Conservation (phyloP, 2,329 filamentous ascomycete genomes). For the Fusarium pseudonygamai region DNA sequence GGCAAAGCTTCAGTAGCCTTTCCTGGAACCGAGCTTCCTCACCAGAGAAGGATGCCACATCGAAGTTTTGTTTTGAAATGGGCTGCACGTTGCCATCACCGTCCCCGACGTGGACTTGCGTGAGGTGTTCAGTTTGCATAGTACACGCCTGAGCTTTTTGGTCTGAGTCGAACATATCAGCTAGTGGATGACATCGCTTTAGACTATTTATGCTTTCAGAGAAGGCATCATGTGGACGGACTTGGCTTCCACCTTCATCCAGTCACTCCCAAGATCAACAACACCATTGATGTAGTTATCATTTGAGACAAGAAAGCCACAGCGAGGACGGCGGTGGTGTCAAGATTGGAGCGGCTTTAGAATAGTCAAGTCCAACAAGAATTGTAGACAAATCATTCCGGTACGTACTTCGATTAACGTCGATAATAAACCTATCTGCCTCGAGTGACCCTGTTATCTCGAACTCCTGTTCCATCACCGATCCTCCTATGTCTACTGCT, state of each 20-base stretch:
- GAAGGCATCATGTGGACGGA: not conserved
- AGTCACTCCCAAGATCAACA: rapidly evolving
- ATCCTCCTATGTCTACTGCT: not conserved
- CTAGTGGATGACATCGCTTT: not conserved
- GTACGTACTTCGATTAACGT: not conserved
- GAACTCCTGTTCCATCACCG: no score
- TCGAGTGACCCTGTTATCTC: not conserved
- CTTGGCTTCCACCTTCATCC: rapidly evolving
- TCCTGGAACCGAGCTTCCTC: constrained; percentile 34
- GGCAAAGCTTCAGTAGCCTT: constrained; percentile 35
- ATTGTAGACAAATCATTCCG: no score
- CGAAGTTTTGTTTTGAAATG: constrained; percentile 57
- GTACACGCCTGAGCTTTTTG: rapidly evolving
- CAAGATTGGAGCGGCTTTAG: rapidly evolving
- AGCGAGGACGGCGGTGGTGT: not conserved
- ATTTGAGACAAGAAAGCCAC: not conserved
- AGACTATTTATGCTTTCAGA: not conserved
- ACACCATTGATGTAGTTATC: rapidly evolving
- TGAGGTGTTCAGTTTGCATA: constrained; percentile 21
- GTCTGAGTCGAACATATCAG: rapidly evolving
- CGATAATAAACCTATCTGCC: not conserved
- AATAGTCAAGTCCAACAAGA: not conserved
- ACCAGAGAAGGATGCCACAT: constrained; percentile 52
- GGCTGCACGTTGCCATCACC: constrained; percentile 3
- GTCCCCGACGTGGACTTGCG: constrained; percentile 35